Percentiles rank a stretch among this genome's conserved stretches.
These are phyloP conservation scores for Chaetothyriales sp. DNA, from an alignment of 2,329 filamentous ascomycete species.

Conservation along the genomic window DNA sequence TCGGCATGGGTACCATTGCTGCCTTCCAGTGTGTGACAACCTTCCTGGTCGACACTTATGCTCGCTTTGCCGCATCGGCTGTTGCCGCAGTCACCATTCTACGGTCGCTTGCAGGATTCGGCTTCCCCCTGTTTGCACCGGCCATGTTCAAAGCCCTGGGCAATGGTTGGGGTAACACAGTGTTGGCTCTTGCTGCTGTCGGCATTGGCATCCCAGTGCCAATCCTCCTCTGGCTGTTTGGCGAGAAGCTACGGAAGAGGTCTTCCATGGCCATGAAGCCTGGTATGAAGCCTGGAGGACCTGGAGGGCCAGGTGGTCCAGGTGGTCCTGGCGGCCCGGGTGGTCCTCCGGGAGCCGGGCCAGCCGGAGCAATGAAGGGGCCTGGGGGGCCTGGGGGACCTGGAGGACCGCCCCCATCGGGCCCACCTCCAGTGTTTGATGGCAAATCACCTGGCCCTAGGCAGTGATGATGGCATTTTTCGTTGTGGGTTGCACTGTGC, in stretches of 20 bases:
- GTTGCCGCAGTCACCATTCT: slow-evolving; percentile 34
- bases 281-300: slow-evolving; percentile 8
- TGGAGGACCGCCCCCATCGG: slow-evolving; percentile 5
- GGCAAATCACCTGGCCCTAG: neutral
- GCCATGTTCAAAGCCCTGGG: slow-evolving; percentile 25
- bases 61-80: slow-evolving; percentile 34
- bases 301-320: slow-evolving; percentile 9
- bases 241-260: slow-evolving; percentile 24
- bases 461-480: neutral
- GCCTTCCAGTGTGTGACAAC: slow-evolving; percentile 21
- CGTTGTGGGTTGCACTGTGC: too few relatives aligned
- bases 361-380: slow-evolving; percentile 5
- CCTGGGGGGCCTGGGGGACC: slow-evolving; percentile 8
- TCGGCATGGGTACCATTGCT: slow-evolving; percentile 25
- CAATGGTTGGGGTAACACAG: slow-evolving; percentile 29
- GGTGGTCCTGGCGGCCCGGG: slow-evolving; percentile 9
- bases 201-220: slow-evolving; percentile 29
- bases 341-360: slow-evolving; percentile 7
- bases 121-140: slow-evolving; percentile 37
- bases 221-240: slow-evolving; percentile 33
- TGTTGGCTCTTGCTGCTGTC: slow-evolving; percentile 30
- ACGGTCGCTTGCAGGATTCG: slow-evolving; percentile 32
- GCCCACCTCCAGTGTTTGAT: neutral
- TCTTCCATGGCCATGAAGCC: slow-evolving; percentile 17
- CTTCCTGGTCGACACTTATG: slow-evolving; percentile 27